Percentiles rank a stretch among this genome's conserved stretches.
Evolutionary conservation across 257 asterid genomes (phyloP).

Genomic region (Catharanthus roseus): DNA sequence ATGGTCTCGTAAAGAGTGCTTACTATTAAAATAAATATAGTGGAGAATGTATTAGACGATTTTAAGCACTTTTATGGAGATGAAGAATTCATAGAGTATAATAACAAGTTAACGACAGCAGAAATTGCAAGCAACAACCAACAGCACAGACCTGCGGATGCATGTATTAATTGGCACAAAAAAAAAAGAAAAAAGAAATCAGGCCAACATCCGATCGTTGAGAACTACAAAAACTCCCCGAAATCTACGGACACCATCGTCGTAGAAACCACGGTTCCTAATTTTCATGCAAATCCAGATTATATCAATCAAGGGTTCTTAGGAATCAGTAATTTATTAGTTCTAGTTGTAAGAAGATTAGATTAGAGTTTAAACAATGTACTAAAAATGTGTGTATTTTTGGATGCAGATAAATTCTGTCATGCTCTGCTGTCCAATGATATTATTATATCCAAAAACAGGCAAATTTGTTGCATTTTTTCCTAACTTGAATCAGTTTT

Average conservation of each 20-base stretch:
- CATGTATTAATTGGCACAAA: too few relatives aligned
- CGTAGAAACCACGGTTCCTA: constrained; percentile 22
- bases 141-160: constrained; percentile 28
- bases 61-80: too few relatives aligned
- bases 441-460: neutral
- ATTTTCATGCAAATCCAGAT: constrained; percentile 2
- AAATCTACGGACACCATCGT: constrained; percentile 18
- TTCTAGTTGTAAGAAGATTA: neutral
- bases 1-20: too few relatives aligned
- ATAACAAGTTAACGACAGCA: neutral
- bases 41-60: too few relatives aligned
- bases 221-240: constrained; percentile 22
- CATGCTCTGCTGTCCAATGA: neutral
- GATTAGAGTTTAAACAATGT: neutral
- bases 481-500: neutral
- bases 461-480: neutral
- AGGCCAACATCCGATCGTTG: constrained; percentile 42
- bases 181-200: constrained; percentile 41
- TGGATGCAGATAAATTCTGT: neutral
- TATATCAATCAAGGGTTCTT: constrained; percentile 4
- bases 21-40: too few relatives aligned
- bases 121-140: neutral
- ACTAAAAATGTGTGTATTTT: neutral
- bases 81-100: neutral
- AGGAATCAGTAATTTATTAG: neutral